Evolutionary conservation across 805 yeast genomes (phyloP).

Genomic region (Sugiyamaella qingdaonensis): DNA sequence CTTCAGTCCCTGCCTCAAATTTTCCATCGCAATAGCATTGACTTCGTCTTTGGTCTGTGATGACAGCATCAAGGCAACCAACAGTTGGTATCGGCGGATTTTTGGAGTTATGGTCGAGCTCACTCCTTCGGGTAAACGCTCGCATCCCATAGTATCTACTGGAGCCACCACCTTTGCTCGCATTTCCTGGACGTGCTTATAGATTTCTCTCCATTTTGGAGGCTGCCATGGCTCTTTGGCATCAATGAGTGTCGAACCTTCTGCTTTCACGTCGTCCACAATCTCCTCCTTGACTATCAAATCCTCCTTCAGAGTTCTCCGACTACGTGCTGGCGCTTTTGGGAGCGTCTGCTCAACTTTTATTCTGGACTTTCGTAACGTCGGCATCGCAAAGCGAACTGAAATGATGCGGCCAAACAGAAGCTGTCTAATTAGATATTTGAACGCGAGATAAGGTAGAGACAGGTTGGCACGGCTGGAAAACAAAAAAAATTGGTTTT

Average conservation of each 20-base stretch:
- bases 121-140: constrained; percentile 44
- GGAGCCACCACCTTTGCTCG: constrained; percentile 67
- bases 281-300: not conserved
- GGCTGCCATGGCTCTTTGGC: constrained; percentile 19
- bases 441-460: too few relatives aligned
- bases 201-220: constrained; percentile 27
- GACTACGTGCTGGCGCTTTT: not conserved
- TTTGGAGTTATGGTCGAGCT: constrained; percentile 28
- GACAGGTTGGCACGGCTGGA: too few relatives aligned
- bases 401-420: too few relatives aligned
- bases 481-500: not conserved
- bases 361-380: not conserved
- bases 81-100: constrained; percentile 62
- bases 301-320: not conserved
- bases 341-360: not conserved
- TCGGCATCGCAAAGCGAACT: too few relatives aligned
- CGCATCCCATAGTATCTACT: constrained; percentile 87
- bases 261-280: not conserved
- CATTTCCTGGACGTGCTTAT: constrained; percentile 51
- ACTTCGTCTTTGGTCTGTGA: constrained; percentile 91
- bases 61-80: constrained; percentile 79
- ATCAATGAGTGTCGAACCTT: not conserved
- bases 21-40: constrained; percentile 66
- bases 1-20: constrained; percentile 49
- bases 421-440: too few relatives aligned